These are phyloP conservation scores for Amanita pseudoporphyria DNA, from an alignment of 768 basidiomycete species.

Conservation along the genomic window DNA sequence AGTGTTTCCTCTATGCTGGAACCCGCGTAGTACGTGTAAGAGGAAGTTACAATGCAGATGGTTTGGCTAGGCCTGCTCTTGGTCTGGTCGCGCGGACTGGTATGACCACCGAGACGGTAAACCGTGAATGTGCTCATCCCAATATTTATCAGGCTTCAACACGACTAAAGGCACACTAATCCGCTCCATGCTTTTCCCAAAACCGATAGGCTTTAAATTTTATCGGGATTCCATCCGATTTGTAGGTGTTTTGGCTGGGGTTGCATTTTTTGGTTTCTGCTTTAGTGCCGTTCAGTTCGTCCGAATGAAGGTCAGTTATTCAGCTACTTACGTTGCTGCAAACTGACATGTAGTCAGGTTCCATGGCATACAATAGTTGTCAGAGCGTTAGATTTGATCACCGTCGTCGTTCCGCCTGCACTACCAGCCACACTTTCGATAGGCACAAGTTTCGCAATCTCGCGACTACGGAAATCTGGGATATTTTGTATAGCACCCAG, in stretches of 20 bases:
- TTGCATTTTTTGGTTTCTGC: slow-evolving; percentile 86
- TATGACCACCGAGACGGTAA: slow-evolving; percentile 18
- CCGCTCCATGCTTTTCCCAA: slow-evolving; percentile 97
- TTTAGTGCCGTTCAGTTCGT: slow-evolving; percentile 90
- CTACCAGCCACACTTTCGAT: slow-evolving; percentile 96
- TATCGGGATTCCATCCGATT: slow-evolving; percentile 89
- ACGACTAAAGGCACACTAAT: slow-evolving; percentile 96
- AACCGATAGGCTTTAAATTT: slow-evolving; percentile 98
- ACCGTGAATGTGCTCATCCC: background rate
- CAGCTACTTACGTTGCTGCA: background rate
- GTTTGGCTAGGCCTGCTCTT: slow-evolving; percentile 51
- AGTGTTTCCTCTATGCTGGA: slow-evolving; percentile 82
- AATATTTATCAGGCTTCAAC: slow-evolving; percentile 56
- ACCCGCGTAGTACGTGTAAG: slow-evolving; percentile 86
- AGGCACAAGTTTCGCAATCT: slow-evolving; percentile 91
- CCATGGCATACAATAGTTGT: slow-evolving; percentile 85
- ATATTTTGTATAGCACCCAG: slow-evolving; percentile 97
- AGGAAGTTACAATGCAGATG: slow-evolving; percentile 44
- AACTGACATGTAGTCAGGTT: slow-evolving; percentile 36
- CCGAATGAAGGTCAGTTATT: slow-evolving; percentile 63
- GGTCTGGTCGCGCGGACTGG: slow-evolving; percentile 85
- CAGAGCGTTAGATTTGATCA: slow-evolving; percentile 91
- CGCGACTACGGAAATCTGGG: slow-evolving; percentile 73
- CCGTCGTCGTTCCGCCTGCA: slow-evolving; percentile 95
- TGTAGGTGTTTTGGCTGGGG: slow-evolving; percentile 83